phyloP scores from a whole-genome alignment of 345 rosid genomes.

The Draba incana region DNA sequence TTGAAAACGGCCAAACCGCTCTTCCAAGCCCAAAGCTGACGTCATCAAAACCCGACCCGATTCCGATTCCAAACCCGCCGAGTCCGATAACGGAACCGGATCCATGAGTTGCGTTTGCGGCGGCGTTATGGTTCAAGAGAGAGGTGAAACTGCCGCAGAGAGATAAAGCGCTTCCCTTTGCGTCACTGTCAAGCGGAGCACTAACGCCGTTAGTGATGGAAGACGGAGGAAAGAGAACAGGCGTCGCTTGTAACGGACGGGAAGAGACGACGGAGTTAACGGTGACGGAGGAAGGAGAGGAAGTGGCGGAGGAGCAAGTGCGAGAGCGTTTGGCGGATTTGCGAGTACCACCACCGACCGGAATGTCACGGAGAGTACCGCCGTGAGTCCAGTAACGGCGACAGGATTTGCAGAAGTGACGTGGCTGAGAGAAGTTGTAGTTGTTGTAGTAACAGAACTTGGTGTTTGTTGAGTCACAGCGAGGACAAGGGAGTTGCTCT shows the following conservation, averaged over 20 bases:
- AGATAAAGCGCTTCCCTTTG: constrained; percentile 37
- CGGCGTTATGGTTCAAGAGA: constrained; percentile 59
- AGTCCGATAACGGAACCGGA: constrained; percentile 70
- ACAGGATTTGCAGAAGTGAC: constrained; percentile 94
- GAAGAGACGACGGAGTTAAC: constrained; percentile 48
- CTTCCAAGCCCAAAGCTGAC: constrained; percentile 71
- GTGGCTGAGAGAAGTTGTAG: constrained; percentile 98
- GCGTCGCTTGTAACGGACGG: constrained; percentile 50
- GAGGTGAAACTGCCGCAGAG: constrained; percentile 71
- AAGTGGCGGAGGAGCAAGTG: constrained; percentile 28
- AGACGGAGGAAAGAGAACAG: constrained; percentile 56
- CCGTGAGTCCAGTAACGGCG: constrained; percentile 99
- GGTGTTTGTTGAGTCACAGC: constrained; percentile 84
- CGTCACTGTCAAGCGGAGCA: constrained; percentile 12
- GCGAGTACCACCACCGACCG: constrained; percentile 88
- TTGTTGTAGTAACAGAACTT: constrained; percentile 98
- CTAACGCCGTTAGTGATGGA: constrained; percentile 33
- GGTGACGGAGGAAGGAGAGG: constrained; percentile 31
- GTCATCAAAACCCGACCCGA: constrained; percentile 62
- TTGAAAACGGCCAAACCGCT: constrained; percentile 73
- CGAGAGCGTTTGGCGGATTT: constrained; percentile 87
- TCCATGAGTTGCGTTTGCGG: constrained; percentile 38
- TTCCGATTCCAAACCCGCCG: constrained; percentile 76
- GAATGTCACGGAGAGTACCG: constrained; percentile 81
- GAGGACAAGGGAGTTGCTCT: constrained; percentile 91